A percentile compares a stretch with the other conserved stretches of the same genome.
phyloP scores from a whole-genome alignment of 2,329 filamentous ascomycete genomes.

The Chrysoporthe cubensis region DNA sequence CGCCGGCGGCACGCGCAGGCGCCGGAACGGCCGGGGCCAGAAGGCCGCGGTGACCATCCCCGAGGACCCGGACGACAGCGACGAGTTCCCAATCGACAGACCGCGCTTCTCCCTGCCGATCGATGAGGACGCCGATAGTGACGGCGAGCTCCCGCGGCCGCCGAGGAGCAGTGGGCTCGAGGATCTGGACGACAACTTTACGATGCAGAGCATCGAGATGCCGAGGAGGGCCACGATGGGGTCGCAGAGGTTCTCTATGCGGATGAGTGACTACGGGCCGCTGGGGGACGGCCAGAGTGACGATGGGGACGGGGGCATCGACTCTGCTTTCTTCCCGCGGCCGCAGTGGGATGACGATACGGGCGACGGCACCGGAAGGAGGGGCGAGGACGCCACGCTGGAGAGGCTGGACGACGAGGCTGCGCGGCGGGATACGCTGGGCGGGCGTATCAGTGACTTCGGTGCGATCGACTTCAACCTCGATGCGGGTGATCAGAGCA shows the following conservation, averaged over 20 bases:
- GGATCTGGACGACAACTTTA: slow-evolving; percentile 56
- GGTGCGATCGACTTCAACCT: slow-evolving; percentile 52
- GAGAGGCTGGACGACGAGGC: slow-evolving; percentile 48
- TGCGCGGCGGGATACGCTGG: slow-evolving; percentile 43
- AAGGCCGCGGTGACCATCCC: slow-evolving; percentile 34
- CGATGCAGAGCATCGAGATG: slow-evolving; percentile 62
- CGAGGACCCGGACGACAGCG: slow-evolving; percentile 53
- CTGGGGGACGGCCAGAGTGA: slow-evolving; percentile 43
- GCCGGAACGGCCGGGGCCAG: slow-evolving; percentile 27
- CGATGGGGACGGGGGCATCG: slow-evolving; percentile 48
- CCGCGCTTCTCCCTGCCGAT: slow-evolving; percentile 61
- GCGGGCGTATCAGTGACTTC: slow-evolving; percentile 53
- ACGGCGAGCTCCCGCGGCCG: slow-evolving; percentile 55
- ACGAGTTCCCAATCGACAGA: slow-evolving; percentile 52
- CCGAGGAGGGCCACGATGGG: slow-evolving; percentile 53
- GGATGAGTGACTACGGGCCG: slow-evolving; percentile 55
- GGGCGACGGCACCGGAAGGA: slow-evolving; percentile 38
- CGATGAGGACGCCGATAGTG: slow-evolving; percentile 51
- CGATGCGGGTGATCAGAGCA: slow-evolving; percentile 52
- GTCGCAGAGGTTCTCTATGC: slow-evolving; percentile 48
- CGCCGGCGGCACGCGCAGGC: slow-evolving; percentile 29
- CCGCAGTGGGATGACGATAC: slow-evolving; percentile 48
- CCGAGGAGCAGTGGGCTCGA: slow-evolving; percentile 60
- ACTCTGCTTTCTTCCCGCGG: slow-evolving; percentile 58
- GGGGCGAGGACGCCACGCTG: slow-evolving; percentile 41